Base-by-base conservation (phyloP, 208 protist species). In the Paratrypanosoma confusum region DNA sequence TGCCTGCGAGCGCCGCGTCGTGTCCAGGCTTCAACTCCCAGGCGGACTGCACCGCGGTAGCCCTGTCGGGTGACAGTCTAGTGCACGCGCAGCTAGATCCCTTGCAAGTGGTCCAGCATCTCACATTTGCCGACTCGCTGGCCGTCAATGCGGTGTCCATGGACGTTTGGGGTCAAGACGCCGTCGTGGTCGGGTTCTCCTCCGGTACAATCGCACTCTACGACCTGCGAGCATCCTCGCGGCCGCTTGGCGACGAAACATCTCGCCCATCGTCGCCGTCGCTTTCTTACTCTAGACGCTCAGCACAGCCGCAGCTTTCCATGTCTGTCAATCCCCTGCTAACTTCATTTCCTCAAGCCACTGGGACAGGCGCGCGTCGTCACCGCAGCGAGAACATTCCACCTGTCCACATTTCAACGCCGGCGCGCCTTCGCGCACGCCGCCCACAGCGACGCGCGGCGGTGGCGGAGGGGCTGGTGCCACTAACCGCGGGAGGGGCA, bases 121-220 rank as follows among this genome's bases (percentile, higher is more conserved):
- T n/a, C n/a, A n/a, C n/a, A n/a, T n/a, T n/a, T n/a, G n/a, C 48
- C 3, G 22, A 50, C 5, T 39, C 44, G 21, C 24, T 57, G 28
- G 24, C 32, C 0, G 57, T 69, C 2, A 82, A 81, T 32, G 73
- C 78, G 3, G 67, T 55, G 0, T 63, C 51, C 14, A 49, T 75
- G 32, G 69, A 75, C 36, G 56, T 50, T 48, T 89, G 74, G 66
- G 75, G 74, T 3, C 29, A 39, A 5, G 39, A 71, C 31, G 31
- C 43, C 28, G 55, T 47, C n/a, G 24, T 89, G 0, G 65, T 89
- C 11, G 64, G 80, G 25, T 79, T 71, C 40, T 89, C 80, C 0
- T 57, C 66, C 17, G 75, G 80, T 11, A 50, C 48, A n/a, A 21
- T 89, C n/a, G 49, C 33, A 24, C 50, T 84, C 3, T 29, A 77